phyloP scores from a whole-genome alignment of 768 basidiomycete genomes.

The Porpolomopsis calyptriformis region DNA sequence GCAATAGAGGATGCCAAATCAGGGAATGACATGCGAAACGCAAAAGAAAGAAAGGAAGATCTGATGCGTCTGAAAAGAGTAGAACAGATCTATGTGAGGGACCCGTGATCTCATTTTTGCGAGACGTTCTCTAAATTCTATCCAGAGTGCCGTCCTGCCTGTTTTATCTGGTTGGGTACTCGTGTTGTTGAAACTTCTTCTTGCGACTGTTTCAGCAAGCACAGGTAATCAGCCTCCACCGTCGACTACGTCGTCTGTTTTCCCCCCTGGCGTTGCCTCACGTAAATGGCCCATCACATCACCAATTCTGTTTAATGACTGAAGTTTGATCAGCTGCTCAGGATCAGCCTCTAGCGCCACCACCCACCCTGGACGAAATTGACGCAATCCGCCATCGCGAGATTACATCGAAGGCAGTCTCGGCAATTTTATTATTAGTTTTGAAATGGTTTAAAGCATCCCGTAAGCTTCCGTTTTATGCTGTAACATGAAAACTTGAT shows the following conservation, averaged over 20 bases:
- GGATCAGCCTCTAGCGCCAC: slow-evolving; percentile 52
- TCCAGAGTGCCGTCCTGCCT: slow-evolving; percentile 72
- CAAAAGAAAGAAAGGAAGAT: slow-evolving; percentile 64
- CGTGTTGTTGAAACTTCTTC: slow-evolving; percentile 81
- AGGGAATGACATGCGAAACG: slow-evolving; percentile 44
- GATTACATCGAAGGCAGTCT: slow-evolving; percentile 94
- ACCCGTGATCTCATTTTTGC: too few relatives aligned
- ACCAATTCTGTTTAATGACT: slow-evolving; percentile 5
- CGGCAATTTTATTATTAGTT: slow-evolving; percentile 81
- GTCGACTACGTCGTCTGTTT: slow-evolving; percentile 57
- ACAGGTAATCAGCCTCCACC: slow-evolving; percentile 52
- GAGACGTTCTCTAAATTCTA: not conserved
- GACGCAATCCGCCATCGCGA: slow-evolving; percentile 94
- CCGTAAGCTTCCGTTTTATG: slow-evolving; percentile 44
- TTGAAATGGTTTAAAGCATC: slow-evolving; percentile 99
- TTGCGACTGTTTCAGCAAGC: slow-evolving; percentile 87
- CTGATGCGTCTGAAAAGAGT: slow-evolving; percentile 80
- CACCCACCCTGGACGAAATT: slow-evolving; percentile 79
- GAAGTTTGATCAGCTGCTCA: slow-evolving; percentile 29
- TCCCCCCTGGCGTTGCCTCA: slow-evolving; percentile 60
- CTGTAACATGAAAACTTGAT: not conserved
- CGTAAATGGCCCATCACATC: slow-evolving; percentile 31
- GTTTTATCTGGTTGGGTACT: slow-evolving; percentile 84
- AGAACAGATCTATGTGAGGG: slow-evolving; percentile 89
- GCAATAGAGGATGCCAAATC: slow-evolving; percentile 42